These are phyloP conservation scores for Lunularia cruciata DNA, from an alignment of 225 moss, liverwort and hornwort genomes.

Conservation along the genomic window DNA sequence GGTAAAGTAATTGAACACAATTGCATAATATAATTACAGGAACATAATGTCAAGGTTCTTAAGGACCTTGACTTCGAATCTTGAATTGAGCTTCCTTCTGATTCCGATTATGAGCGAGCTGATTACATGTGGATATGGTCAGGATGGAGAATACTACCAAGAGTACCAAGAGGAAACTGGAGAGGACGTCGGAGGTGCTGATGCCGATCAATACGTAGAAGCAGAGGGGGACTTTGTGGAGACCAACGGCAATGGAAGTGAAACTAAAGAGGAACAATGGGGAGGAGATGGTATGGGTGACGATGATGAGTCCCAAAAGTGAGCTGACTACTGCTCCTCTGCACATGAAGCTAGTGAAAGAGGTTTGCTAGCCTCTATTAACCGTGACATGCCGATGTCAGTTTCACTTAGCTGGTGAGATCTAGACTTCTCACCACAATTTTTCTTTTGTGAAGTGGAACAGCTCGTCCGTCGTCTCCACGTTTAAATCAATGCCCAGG, in stretches of 20 bases:
- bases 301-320: constrained; percentile 17
- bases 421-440: constrained; percentile 18
- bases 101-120: no score
- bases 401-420: constrained; percentile 10
- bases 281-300: constrained; percentile 42
- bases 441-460: constrained; percentile 22
- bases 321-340: neutral
- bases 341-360: neutral
- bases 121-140: no score
- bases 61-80: no score
- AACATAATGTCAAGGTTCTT: no score
- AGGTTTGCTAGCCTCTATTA: neutral
- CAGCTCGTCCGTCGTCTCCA: constrained; percentile 16
- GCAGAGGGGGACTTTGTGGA: constrained; percentile 62
- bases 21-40: no score
- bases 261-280: constrained; percentile 57
- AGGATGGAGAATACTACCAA: constrained; percentile 64
- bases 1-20: no score
- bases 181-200: constrained; percentile 31
- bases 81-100: no score
- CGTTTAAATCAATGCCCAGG: constrained; percentile 7
- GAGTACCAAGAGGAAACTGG: constrained; percentile 54
- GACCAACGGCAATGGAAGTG: constrained; percentile 38
- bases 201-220: constrained; percentile 45
- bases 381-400: constrained; percentile 1